Evolutionary conservation across 2,329 filamentous ascomycete species (phyloP), one percentile per base, ranked within the genome.

Genomic region (Fusarium torulosum): DNA sequence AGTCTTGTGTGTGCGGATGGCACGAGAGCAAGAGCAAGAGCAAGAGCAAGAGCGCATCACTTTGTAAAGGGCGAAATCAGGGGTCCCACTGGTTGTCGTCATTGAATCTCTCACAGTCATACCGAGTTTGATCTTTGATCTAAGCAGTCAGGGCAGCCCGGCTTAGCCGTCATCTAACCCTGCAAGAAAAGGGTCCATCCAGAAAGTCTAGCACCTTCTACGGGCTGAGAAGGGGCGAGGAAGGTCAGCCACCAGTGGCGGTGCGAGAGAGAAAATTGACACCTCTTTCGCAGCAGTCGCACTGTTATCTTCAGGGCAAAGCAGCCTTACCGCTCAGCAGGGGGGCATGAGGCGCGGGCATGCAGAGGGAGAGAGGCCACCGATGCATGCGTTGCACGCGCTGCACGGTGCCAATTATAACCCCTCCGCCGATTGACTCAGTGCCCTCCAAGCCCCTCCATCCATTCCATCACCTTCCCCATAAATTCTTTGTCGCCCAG

Each of bases 401-500:
- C 49, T 58, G 52, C 66, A 67, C 63, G 49, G 66, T 70, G 66
- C 38, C 62, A 62, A 66, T 59, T 58, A 46, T 56, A 19, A 37
- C 35, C 35, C 72, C 66, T 67, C 69, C 71, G 77, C 78, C 78
- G 77, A 74, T 78, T 79, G 78, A 80, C 72, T 79, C 77, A 79
- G 72, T 71, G 66, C 69, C 69, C 59, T 57, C 37, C 40, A 25
- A 59, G 61, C 60, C 59, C 74, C 70, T 71, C 70, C 63, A 73
- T 63, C 64, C 66, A 72, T 77, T 75, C 74, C 72, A 74, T 75
- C 72, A 69, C 63, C 57, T 68, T 72, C 70, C 60, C 71, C 69
- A 71, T 75, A 75, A 70, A 75, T 75, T 71, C 66, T 68, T 64
- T 64, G 52, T 53, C 61, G 53, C 52, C 57, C 61, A 38, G 35